These are phyloP conservation scores for Zasmidium citrigriseum DNA, from an alignment of 2,329 filamentous ascomycete genomes.

Conservation along the genomic window DNA sequence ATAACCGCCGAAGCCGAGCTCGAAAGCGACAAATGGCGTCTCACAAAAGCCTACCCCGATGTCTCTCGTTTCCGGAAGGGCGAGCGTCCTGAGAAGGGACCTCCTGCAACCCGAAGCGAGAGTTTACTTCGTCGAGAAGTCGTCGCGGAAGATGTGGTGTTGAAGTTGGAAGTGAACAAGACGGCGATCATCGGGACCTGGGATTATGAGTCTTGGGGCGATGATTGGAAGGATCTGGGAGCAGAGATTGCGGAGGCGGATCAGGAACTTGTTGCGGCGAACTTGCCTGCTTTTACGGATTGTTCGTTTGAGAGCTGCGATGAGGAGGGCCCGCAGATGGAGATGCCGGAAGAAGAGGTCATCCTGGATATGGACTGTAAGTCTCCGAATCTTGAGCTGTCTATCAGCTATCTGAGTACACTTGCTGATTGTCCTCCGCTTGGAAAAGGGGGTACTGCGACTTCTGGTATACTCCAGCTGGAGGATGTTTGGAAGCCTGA, in stretches of 20 bases:
- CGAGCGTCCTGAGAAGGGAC: conserved; percentile 16
- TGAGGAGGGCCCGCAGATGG: neutral
- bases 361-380: neutral
- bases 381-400: no score
- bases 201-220: conserved; percentile 10
- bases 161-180: neutral
- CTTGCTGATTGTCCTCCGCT: no score
- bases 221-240: conserved; percentile 11
- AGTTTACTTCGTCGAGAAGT: conserved; percentile 27
- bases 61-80: conserved; percentile 11
- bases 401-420: no score
- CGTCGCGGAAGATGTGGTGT: conserved; percentile 23
- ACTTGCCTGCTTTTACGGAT: neutral
- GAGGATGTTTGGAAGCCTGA: no score
- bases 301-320: neutral
- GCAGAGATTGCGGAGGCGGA: conserved; percentile 20
- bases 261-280: conserved; percentile 11
- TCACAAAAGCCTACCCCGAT: conserved; percentile 15
- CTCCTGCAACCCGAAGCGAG: neutral
- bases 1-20: neutral
- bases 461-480: no score
- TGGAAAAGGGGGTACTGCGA: no score
- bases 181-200: neutral
- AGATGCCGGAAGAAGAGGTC: neutral
- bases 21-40: conserved; percentile 2